These are phyloP conservation scores for Kazachstania taianensis DNA, from an alignment of 805 yeast species.

Conservation along the genomic window DNA sequence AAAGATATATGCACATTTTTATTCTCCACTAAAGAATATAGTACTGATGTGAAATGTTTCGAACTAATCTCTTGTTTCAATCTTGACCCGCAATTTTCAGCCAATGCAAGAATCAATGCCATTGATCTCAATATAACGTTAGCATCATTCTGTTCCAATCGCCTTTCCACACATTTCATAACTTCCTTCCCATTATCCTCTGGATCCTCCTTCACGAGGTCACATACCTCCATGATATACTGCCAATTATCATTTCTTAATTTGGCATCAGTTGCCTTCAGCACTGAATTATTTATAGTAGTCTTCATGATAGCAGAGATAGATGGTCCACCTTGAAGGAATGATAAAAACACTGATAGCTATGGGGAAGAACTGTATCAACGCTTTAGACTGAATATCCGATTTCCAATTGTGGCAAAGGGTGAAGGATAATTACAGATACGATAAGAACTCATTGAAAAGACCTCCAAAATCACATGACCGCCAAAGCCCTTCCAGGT, in stretches of 20 bases:
- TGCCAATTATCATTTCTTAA: constrained; percentile 63
- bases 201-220: constrained; percentile 50
- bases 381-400: too few species aligned
- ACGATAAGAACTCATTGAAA: too few species aligned
- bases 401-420: too few species aligned
- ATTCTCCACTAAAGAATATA: constrained; percentile 44
- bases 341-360: too few species aligned
- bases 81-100: constrained; percentile 70
- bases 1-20: constrained; percentile 53
- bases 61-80: constrained; percentile 55
- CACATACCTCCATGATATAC: constrained; percentile 54
- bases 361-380: too few species aligned
- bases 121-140: constrained; percentile 55
- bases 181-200: constrained; percentile 39
- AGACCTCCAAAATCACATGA: too few species aligned
- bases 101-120: constrained; percentile 46
- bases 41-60: constrained; percentile 38
- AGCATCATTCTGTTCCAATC: constrained; percentile 46
- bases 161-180: constrained; percentile 36
- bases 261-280: constrained; percentile 54
- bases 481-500: too few species aligned
- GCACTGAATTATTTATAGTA: constrained; percentile 18
- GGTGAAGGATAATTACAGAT: too few species aligned
- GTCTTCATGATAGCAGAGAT: too few species aligned
- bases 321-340: too few species aligned